Base-by-base conservation (phyloP, 2,329 filamentous ascomycete species). In the Lachnellula arida region DNA sequence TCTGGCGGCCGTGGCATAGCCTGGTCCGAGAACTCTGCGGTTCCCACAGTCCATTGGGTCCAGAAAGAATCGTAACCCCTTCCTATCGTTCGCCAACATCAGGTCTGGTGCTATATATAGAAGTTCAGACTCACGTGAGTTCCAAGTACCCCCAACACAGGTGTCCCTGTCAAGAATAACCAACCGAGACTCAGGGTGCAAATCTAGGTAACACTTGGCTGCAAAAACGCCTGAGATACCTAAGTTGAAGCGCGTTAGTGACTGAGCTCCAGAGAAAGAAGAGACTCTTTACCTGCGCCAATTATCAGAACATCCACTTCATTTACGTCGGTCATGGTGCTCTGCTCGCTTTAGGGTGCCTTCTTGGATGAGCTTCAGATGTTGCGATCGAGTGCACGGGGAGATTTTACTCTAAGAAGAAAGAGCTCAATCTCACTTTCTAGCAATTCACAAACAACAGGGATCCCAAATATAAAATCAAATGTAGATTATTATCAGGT, bases 21-120 rank as follows among this genome's bases (percentile, higher is more conserved):
- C 60, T 65, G 58, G 51, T 70, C 68, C 3, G 68, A 67, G 53
- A 66, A 70, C 44, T 65, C 65, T 9, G 67, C 63, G 37, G 62
- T 63, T 40, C 68, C 61, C 22, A 66, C 42, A n/a, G 65, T 64
- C 58, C 64, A 65, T 62, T 71, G 68, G n/a, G 64, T 65, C 66
- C 67, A 70, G 48, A 69, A 70, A 43, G 55, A 60, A 35, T 65
- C 62, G 57, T 67, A 68, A 6, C 48, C 57, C 49, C 67, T 60
- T 48, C 59, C 65, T 67, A 46, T 19, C 6, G n/a, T 15, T 8
- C 5, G n/a, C 37, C 8, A 40, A 6, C 15, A n/a, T 39, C 3
- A 22, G n/a, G 5, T 5, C 5, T 8, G 5, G 35, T 22, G 22
- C 4, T 43, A 19, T 19, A 40, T n/a, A 40, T 15, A 40, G 17